These are phyloP conservation scores for Solanum etuberosum DNA, from an alignment of 257 asterid genomes.

Conservation along the genomic window DNA sequence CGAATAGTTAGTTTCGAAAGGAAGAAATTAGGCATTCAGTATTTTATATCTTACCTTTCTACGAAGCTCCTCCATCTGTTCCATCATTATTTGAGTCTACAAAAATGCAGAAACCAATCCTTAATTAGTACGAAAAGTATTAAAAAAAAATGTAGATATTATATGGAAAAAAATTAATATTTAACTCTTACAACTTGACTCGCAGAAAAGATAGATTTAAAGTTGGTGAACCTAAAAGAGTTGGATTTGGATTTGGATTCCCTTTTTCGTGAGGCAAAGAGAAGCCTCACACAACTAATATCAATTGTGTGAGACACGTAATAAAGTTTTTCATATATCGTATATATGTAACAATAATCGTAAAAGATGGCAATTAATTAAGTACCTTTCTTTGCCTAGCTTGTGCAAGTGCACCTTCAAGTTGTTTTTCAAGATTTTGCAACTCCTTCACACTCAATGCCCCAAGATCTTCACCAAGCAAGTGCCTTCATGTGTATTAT, in stretches of 20 bases:
- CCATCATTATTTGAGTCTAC: slow-evolving; percentile 74
- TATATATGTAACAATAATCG: background rate
- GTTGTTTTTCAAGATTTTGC: slow-evolving; percentile 87
- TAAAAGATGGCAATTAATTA: background rate
- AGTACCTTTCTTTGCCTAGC: slow-evolving; percentile 88
- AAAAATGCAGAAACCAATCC: background rate
- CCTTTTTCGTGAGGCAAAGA: background rate
- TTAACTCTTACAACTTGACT: background rate
- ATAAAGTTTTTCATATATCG: background rate
- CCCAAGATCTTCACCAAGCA: slow-evolving; percentile 94
- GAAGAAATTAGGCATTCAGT: background rate
- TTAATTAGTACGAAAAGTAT: background rate
- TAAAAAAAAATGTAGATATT: too few relatives aligned
- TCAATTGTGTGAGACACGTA: background rate
- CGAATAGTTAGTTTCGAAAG: background rate
- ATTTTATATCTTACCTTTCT: slow-evolving; percentile 40
- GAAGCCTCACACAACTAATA: background rate
- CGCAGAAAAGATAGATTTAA: background rate
- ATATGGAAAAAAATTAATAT: background rate
- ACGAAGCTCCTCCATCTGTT: slow-evolving; percentile 88
- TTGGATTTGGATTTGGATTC: background rate
- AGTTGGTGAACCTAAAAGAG: background rate
- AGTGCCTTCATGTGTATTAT: slow-evolving; percentile 43
- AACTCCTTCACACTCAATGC: slow-evolving; percentile 69
- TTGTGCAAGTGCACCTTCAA: slow-evolving; percentile 79